These are phyloP conservation scores for Aureobasidium mangrovei DNA, from an alignment of 2,329 filamentous ascomycete genomes.

Conservation along the genomic window DNA sequence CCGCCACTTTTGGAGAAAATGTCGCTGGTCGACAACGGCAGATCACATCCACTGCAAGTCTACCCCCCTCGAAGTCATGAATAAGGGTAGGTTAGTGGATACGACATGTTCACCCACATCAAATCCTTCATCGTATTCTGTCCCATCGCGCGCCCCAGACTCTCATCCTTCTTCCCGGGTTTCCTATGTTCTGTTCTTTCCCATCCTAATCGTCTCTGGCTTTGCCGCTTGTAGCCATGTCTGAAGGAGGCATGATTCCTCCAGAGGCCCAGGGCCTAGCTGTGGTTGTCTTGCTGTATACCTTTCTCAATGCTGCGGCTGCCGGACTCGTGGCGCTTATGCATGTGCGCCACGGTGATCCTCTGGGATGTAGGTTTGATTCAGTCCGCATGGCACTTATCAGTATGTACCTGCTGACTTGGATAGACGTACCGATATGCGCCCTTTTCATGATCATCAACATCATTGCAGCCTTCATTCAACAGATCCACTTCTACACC, in stretches of 20 bases:
- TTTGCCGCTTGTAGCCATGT: not conserved
- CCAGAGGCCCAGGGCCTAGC: constrained; percentile 3
- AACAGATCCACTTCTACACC: constrained; percentile 9
- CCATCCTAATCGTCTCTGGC: not conserved
- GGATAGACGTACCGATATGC: not conserved
- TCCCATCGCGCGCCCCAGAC: no score
- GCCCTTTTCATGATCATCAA: constrained; percentile 5
- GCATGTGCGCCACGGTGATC: constrained; percentile 4
- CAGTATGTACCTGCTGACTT: not conserved
- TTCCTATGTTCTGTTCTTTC: not conserved
- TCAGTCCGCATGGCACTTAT: not conserved
- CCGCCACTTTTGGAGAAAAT: no score
- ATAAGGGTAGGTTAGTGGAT: no score
- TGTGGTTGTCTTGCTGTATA: constrained; percentile 1
- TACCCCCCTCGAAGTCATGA: no score
- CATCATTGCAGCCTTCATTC: constrained; percentile 1
- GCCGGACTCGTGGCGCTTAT: not conserved
- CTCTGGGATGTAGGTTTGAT: not conserved
- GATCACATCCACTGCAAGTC: no score
- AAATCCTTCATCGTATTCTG: no score
- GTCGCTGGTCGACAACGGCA: no score
- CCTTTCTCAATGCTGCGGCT: not conserved
- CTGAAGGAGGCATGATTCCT: constrained; percentile 7
- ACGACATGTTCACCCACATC: no score
- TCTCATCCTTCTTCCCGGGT: no score